Evolutionary conservation across 1,139 yeast species (phyloP).

Genomic region (Candida sanyaensis): DNA sequence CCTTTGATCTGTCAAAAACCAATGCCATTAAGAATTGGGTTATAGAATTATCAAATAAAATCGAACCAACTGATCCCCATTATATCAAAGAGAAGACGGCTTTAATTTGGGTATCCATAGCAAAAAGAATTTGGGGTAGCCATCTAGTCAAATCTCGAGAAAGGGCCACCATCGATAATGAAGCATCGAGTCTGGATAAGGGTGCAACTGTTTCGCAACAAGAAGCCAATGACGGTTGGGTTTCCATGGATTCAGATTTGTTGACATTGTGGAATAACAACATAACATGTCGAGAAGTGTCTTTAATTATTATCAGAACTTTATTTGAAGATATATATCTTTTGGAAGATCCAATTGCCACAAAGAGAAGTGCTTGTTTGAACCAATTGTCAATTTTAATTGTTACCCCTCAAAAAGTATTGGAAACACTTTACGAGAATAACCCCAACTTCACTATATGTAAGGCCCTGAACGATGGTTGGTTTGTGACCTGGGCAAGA

Average conservation of each 20-base stretch:
- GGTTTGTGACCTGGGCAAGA: conserved; percentile 80
- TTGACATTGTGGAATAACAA: conserved; percentile 72
- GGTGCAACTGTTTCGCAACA: conserved; percentile 23
- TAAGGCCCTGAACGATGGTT: conserved; percentile 73
- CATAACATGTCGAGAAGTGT: conserved; percentile 67
- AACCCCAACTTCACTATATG: conserved; percentile 62
- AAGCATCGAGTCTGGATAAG: background rate
- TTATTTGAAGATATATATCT: conserved; percentile 93
- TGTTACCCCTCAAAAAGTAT: conserved; percentile 68
- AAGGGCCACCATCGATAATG: background rate
- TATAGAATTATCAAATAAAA: conserved; percentile 67
- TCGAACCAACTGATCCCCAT: conserved; percentile 74
- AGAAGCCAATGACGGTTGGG: conserved; percentile 76
- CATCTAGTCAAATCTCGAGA: conserved; percentile 32
- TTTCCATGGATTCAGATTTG: conserved; percentile 78
- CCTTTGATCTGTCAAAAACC: conserved; percentile 64
- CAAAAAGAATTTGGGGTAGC: conserved; percentile 92
- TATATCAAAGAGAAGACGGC: conserved; percentile 89
- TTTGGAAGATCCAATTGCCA: conserved; percentile 87
- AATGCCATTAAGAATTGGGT: conserved; percentile 82
- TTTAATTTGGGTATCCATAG: conserved; percentile 86
- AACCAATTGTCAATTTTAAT: conserved; percentile 84
- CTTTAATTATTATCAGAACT: conserved; percentile 77
- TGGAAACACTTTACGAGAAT: conserved; percentile 70
- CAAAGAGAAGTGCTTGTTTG: conserved; percentile 74